Conservation (phyloP, 2,329 filamentous ascomycete genomes). For the Penicillium nordicum region DNA sequence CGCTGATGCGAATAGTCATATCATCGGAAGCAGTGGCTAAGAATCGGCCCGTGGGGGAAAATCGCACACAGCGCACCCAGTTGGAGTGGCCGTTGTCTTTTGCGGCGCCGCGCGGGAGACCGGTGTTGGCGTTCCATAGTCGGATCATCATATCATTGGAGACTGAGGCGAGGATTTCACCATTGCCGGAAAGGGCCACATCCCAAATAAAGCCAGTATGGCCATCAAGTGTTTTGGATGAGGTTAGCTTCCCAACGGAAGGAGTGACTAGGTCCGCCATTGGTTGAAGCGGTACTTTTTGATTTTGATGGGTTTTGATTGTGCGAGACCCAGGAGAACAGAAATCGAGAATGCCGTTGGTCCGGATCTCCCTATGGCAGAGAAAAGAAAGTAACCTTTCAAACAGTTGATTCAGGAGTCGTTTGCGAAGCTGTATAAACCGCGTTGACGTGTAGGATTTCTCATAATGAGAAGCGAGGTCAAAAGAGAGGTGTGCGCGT, state of each 20-base stretch:
- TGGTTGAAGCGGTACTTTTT: background rate
- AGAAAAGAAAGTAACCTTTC: background rate
- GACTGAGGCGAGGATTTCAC: constrained; percentile 7
- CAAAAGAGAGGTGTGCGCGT: background rate
- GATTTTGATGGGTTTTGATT: background rate
- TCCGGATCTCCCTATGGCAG: background rate
- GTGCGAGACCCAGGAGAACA: background rate
- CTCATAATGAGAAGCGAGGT: constrained; percentile 7
- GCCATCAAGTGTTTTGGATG: constrained; percentile 4
- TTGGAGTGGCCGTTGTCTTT: constrained; percentile 8
- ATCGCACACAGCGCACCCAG: constrained; percentile 9
- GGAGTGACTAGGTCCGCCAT: background rate
- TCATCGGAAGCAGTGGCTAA: constrained; percentile 9
- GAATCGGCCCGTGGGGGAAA: constrained; percentile 6
- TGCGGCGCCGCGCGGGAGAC: constrained; percentile 5
- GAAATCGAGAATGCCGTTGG: background rate
- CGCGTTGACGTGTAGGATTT: background rate
- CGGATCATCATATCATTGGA: constrained; percentile 12
- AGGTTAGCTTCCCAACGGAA: background rate
- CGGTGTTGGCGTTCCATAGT: constrained; percentile 10
- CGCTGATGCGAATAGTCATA: constrained; percentile 10
- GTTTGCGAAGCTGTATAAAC: background rate
- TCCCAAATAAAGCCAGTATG: constrained; percentile 11
- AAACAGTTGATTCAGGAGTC: background rate
- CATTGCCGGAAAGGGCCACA: constrained; percentile 3